These are phyloP conservation scores for Rhodotorula mucilaginosa DNA, from an alignment of 1,284 basidiomycete species.

Conservation along the genomic window DNA sequence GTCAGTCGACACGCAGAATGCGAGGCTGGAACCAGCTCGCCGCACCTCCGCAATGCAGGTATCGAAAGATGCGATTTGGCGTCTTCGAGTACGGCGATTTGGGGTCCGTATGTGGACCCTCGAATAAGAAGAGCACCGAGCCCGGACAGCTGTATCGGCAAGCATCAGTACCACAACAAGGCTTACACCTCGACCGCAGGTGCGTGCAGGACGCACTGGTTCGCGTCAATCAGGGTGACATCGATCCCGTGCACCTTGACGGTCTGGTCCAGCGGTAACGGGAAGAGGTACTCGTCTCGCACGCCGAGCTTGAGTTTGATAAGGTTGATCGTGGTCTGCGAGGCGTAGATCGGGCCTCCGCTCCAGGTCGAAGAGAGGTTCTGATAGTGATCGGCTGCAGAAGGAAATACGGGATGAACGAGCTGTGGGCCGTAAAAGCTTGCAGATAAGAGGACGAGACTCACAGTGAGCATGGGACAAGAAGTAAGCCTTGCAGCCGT, in stretches of 20 bases:
- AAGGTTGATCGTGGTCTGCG: constrained; percentile 74
- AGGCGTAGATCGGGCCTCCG: constrained; percentile 91
- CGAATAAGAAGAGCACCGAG: constrained; percentile 88
- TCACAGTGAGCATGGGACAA: constrained; percentile 87
- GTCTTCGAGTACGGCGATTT: constrained; percentile 69
- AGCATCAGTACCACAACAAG: no score
- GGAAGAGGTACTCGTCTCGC: constrained; percentile 78
- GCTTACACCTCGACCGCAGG: not conserved
- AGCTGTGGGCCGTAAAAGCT: no score
- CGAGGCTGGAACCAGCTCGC: not conserved
- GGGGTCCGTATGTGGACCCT: constrained; percentile 87
- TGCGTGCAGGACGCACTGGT: constrained; percentile 62
- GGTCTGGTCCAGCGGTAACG: constrained; percentile 75
- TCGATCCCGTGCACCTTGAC: constrained; percentile 74
- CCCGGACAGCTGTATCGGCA: constrained; percentile 65
- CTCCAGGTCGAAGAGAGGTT: constrained; percentile 83
- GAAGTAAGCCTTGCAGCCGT: constrained; percentile 44
- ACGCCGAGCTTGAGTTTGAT: constrained; percentile 86
- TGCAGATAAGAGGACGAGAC: not conserved
- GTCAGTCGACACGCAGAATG: not conserved
- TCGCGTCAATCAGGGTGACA: constrained; percentile 94
- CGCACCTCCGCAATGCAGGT: constrained; percentile 91
- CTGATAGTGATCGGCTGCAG: constrained; percentile 56
- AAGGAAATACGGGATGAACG: not conserved
- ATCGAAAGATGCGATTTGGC: constrained; percentile 67